Percentiles rank a stretch among this genome's conserved stretches.
Conservation (phyloP, 768 basidiomycete species). For the Pleurotus platypus region DNA sequence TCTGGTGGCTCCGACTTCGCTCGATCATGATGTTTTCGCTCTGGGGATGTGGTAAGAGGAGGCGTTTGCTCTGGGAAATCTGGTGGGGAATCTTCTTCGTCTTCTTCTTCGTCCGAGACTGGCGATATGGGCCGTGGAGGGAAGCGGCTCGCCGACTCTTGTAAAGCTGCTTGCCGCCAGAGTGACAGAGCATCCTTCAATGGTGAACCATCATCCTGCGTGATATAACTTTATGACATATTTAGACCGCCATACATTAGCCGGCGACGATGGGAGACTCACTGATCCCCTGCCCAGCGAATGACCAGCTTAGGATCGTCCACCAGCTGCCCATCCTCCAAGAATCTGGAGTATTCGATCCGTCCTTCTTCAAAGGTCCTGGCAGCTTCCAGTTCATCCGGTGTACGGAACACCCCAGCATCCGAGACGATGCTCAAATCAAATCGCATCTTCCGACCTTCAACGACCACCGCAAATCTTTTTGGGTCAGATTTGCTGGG, state of each 20-base stretch:
- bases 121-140: slow-evolving; percentile 34
- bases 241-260: background rate
- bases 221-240: slow-evolving; percentile 58
- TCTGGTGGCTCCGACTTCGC: slow-evolving; percentile 40
- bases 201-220: slow-evolving; percentile 69
- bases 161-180: slow-evolving; percentile 56
- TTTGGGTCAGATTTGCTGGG: slow-evolving; percentile 58
- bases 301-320: slow-evolving; percentile 67
- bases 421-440: slow-evolving; percentile 64
- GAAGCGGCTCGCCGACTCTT: slow-evolving; percentile 19
- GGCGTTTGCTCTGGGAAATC: slow-evolving; percentile 19
- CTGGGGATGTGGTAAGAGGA: slow-evolving; percentile 19
- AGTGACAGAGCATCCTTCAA: slow-evolving; percentile 69
- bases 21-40: slow-evolving; percentile 20
- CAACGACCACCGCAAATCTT: slow-evolving; percentile 61
- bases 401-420: slow-evolving; percentile 22
- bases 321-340: slow-evolving; percentile 62
- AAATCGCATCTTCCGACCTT: slow-evolving; percentile 58
- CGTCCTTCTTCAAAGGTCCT: slow-evolving; percentile 55
- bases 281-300: slow-evolving; percentile 68
- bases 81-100: slow-evolving; percentile 15
- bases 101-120: slow-evolving; percentile 27
- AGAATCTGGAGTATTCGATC: slow-evolving; percentile 61
- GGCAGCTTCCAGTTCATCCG: slow-evolving; percentile 52
- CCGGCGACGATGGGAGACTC: slow-evolving; percentile 22